Evolutionary conservation across 1,284 basidiomycete species (phyloP).

Genomic region (Tylopilus orsonianus): DNA sequence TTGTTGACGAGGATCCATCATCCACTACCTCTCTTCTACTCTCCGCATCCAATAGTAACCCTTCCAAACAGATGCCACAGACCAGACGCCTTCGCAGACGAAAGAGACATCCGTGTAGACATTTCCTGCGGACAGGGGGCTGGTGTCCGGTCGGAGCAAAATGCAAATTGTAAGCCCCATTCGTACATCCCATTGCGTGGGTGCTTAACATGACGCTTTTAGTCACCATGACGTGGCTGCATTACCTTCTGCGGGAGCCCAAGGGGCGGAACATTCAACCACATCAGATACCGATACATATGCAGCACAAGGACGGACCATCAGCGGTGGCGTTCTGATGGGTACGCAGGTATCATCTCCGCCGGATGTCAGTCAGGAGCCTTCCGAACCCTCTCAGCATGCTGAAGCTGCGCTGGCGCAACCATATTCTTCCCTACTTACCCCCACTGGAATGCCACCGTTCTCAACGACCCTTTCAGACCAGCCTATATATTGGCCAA

Average conservation of each 20-base stretch:
- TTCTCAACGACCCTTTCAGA: conserved; percentile 11
- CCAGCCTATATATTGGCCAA: conserved; percentile 19
- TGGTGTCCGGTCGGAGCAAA: conserved; percentile 44
- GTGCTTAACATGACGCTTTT: conserved; percentile 8
- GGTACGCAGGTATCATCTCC: conserved; percentile 20
- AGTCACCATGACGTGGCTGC: conserved; percentile 41
- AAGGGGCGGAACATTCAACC: conserved; percentile 3
- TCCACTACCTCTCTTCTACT: conserved; percentile 22
- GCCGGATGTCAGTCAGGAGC: conserved; percentile 1
- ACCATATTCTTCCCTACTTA: conserved; percentile 28
- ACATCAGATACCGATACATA: conserved; percentile 6
- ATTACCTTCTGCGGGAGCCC: conserved; percentile 5
- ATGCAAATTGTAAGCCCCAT: conserved; percentile 45
- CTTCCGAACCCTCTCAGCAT: conserved; percentile 32
- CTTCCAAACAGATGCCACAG: conserved; percentile 10
- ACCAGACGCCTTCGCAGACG: conserved; percentile 18
- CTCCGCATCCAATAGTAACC: conserved; percentile 22
- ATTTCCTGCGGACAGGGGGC: conserved; percentile 43
- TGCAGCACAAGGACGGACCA: conserved; percentile 16
- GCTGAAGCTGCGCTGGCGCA: conserved; percentile 35
- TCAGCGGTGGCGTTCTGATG: conserved; percentile 29
- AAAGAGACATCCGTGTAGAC: conserved; percentile 42
- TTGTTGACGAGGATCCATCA: conserved; percentile 18
- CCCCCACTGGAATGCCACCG: neutral
- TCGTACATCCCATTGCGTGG: neutral